Conservation (phyloP, 768 basidiomycete genomes). For the Pleurotus sapidus region DNA sequence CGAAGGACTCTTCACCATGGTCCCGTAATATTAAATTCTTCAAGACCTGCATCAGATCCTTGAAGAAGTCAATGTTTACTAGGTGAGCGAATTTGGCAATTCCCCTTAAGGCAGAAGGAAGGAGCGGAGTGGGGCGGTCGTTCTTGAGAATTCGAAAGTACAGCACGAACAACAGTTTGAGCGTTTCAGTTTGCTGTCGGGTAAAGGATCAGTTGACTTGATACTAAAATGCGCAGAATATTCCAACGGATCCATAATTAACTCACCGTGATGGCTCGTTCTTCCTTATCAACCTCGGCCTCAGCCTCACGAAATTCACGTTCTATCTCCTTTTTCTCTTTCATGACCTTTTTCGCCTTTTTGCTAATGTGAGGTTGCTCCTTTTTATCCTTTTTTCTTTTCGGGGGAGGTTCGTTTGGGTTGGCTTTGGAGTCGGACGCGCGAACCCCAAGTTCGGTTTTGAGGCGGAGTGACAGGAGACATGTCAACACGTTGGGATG, state of each 20-base stretch:
- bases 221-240: constrained; percentile 10
- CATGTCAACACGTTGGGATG: constrained; percentile 87
- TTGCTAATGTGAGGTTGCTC: constrained; percentile 84
- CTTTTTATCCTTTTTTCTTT: constrained; percentile 54
- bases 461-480: constrained; percentile 81
- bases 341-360: constrained; percentile 80
- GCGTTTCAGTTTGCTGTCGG: constrained; percentile 90
- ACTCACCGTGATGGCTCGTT: constrained; percentile 77
- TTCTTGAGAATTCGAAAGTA: constrained; percentile 96
- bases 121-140: constrained; percentile 70
- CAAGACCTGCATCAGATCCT: constrained; percentile 86
- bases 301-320: constrained; percentile 93
- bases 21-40: constrained; percentile 69
- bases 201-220: neutral
- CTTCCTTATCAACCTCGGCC: constrained; percentile 91
- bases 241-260: constrained; percentile 5
- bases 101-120: constrained; percentile 87
- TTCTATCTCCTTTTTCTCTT: constrained; percentile 87
- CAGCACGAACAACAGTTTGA: constrained; percentile 94
- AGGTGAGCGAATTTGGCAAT: constrained; percentile 93
- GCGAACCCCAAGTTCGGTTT: constrained; percentile 79
- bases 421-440: constrained; percentile 71
- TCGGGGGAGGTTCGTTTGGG: constrained; percentile 40
- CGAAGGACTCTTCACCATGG: constrained; percentile 21
- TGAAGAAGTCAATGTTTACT: constrained; percentile 98